Evolutionary conservation across 108 stramenopile species (phyloP).

Genomic region (Skeletonema menzelii): DNA sequence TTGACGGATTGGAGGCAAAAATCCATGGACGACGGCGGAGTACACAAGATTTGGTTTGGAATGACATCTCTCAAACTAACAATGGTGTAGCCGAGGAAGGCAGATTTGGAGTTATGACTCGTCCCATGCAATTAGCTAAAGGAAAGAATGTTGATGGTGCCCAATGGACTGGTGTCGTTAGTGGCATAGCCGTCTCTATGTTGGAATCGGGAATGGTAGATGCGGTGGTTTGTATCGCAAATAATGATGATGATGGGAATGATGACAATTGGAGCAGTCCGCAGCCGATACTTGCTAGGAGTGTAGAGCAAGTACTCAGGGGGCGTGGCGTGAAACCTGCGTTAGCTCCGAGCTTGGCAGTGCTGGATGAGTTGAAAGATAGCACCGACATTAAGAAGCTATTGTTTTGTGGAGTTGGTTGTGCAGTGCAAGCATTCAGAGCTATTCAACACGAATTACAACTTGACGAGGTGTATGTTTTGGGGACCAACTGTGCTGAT

Average conservation of each 20-base stretch:
- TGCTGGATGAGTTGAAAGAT: slow-evolving; percentile 65
- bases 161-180: slow-evolving; percentile 84
- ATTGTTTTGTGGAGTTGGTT: slow-evolving; percentile 83
- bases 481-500: slow-evolving; percentile 85
- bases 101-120: slow-evolving; percentile 73
- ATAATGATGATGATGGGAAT: slow-evolving; percentile 13
- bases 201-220: slow-evolving; percentile 70
- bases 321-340: slow-evolving; percentile 84
- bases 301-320: slow-evolving; percentile 57
- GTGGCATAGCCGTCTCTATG: slow-evolving; percentile 69
- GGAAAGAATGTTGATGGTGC: slow-evolving; percentile 56
- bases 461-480: slow-evolving; percentile 72
- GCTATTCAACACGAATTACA: slow-evolving; percentile 62
- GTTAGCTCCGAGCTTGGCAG: slow-evolving; percentile 68
- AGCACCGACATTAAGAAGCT: slow-evolving; percentile 63
- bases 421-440: slow-evolving; percentile 83
- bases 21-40: slow-evolving; percentile 65
- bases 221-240: slow-evolving; percentile 77
- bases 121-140: slow-evolving; percentile 62
- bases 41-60: slow-evolving; percentile 47
- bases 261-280: slow-evolving; percentile 52
- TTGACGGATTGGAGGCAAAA: slow-evolving; percentile 55
- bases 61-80: neutral
- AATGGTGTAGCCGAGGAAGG: slow-evolving; percentile 53
- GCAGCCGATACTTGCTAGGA: slow-evolving; percentile 68